Percentiles rank a stretch among this genome's conserved stretches.
Conservation (phyloP, 306 rosid genomes). For the Leucaena leucocephala region DNA sequence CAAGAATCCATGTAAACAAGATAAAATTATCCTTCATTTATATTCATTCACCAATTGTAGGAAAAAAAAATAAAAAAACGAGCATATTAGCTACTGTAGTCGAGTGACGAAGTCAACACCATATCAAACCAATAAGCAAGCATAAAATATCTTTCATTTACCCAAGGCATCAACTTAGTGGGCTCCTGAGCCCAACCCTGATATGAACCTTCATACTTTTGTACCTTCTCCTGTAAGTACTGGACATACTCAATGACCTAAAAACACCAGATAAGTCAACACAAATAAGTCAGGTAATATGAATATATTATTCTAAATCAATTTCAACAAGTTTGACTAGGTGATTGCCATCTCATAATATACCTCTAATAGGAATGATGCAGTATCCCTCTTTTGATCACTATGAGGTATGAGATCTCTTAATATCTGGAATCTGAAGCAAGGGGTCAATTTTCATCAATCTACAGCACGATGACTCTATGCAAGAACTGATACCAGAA, state of each 20-base stretch:
- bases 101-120: constrained; percentile 6
- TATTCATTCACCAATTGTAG: background rate
- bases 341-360: constrained; percentile 3
- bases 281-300: constrained; percentile 16
- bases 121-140: background rate
- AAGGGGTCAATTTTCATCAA: constrained; percentile 38
- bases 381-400: constrained; percentile 96
- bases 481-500: constrained; percentile 17
- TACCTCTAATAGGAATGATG: constrained; percentile 96
- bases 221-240: constrained; percentile 83
- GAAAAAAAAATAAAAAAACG: no score
- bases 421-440: constrained; percentile 91
- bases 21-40: background rate
- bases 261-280: constrained; percentile 4
- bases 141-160: constrained; percentile 39
- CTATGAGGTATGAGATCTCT: constrained; percentile 98
- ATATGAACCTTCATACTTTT: constrained; percentile 84
- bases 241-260: constrained; percentile 98
- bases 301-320: constrained; percentile 7
- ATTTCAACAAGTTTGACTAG: background rate
- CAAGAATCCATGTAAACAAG: background rate
- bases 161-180: constrained; percentile 96
- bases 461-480: constrained; percentile 23
- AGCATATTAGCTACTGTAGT: background rate
- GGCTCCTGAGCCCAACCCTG: constrained; percentile 93